Percentiles rank a stretch among this genome's conserved stretches.
These are phyloP conservation scores for Nicotiana noctiflora DNA, from an alignment of 257 asterid genomes.

Conservation along the genomic window DNA sequence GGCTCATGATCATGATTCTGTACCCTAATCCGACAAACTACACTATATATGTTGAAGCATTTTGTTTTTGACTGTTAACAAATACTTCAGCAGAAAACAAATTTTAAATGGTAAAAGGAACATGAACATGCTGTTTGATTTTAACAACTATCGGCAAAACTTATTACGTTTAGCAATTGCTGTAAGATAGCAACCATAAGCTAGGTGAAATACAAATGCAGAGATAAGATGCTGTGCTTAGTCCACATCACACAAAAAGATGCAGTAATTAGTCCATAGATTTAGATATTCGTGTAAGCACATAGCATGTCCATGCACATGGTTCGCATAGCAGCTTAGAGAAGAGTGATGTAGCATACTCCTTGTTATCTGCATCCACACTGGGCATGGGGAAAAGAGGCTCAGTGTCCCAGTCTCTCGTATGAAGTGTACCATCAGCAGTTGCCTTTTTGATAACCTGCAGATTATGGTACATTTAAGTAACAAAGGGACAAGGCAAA, in stretches of 20 bases:
- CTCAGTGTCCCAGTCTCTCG: slow-evolving; percentile 86
- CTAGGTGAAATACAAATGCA: slow-evolving; percentile 4
- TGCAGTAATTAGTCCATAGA: background rate
- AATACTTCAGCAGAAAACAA: background rate
- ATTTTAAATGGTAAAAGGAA: background rate
- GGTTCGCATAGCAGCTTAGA: background rate
- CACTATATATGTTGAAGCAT: background rate
- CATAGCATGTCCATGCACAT: background rate
- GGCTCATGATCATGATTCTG: background rate
- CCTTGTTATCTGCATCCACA: slow-evolving; percentile 41
- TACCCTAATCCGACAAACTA: background rate
- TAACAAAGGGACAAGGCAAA: slow-evolving; percentile 3
- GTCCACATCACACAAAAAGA: background rate
- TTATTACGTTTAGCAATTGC: background rate
- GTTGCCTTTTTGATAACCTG: slow-evolving; percentile 84
- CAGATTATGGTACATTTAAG: slow-evolving; percentile 6
- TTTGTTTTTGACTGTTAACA: background rate
- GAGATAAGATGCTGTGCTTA: background rate
- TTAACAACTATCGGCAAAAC: background rate
- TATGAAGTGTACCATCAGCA: slow-evolving; percentile 75
- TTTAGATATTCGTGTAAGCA: background rate
- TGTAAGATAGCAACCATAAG: background rate
- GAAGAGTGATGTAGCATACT: slow-evolving; percentile 38
- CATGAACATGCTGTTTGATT: background rate
- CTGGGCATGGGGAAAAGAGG: slow-evolving; percentile 73